These are phyloP conservation scores for Lodderomyces pseudojiufengensis DNA, from an alignment of 1,139 yeast genomes.

Conservation along the genomic window DNA sequence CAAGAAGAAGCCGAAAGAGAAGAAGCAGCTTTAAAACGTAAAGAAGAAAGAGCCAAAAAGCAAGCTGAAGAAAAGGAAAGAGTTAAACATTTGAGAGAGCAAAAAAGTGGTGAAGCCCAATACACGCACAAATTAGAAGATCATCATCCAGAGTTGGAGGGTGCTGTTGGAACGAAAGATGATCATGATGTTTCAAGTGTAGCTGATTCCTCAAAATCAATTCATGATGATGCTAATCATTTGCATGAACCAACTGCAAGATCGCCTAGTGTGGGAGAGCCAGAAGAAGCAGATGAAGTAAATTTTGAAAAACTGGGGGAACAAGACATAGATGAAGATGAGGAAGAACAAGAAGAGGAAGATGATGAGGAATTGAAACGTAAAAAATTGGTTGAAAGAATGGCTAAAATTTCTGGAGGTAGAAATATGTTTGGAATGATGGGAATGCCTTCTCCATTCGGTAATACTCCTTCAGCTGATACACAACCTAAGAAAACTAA, in stretches of 20 bases:
- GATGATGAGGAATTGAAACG: slow-evolving; percentile 81
- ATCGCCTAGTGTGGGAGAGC: slow-evolving; percentile 10
- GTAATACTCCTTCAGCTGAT: slow-evolving; percentile 14
- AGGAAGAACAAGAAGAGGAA: slow-evolving; percentile 28
- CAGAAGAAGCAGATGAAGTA: slow-evolving; percentile 14
- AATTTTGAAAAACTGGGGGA: slow-evolving; percentile 17
- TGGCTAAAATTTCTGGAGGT: slow-evolving; percentile 94
- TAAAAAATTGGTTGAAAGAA: slow-evolving; percentile 79
- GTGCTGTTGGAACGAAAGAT: neutral
- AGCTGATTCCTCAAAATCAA: too few species aligned
- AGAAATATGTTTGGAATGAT: slow-evolving; percentile 85
- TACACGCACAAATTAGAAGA: neutral
- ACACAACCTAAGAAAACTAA: neutral
- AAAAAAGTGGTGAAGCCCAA: slow-evolving; percentile 32
- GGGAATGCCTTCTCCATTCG: slow-evolving; percentile 50
- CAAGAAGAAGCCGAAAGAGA: slow-evolving; percentile 76
- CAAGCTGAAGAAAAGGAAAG: slow-evolving; percentile 39
- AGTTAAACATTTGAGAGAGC: slow-evolving; percentile 12
- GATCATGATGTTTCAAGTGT: slow-evolving; percentile 5
- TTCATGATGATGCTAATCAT: too few species aligned
- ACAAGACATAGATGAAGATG: slow-evolving; percentile 18
- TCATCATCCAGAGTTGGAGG: slow-evolving; percentile 1
- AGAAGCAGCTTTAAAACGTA: slow-evolving; percentile 72
- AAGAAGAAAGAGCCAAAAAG: slow-evolving; percentile 53
- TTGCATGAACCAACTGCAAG: slow-evolving; percentile 1